Conservation (phyloP, 805 yeast species). For the Yamadazyma phyllophila region DNA sequence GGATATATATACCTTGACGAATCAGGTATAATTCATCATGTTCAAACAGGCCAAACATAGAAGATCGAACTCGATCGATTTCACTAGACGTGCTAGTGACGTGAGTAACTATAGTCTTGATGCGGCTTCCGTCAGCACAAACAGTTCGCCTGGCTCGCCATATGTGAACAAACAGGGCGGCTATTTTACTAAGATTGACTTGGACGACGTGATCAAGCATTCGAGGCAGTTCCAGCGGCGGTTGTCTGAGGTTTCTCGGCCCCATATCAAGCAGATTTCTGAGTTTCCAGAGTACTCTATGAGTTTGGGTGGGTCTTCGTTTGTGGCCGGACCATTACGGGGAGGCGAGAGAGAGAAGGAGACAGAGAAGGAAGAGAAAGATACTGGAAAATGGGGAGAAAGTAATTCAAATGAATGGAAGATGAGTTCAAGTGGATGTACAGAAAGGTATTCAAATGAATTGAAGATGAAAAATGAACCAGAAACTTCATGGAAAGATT, state of each 20-base stretch:
- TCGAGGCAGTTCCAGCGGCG: constrained; percentile 10
- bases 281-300: constrained; percentile 5
- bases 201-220: constrained; percentile 16
- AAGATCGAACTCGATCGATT: not conserved
- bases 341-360: no score
- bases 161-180: not conserved
- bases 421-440: no score
- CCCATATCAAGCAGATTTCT: not conserved
- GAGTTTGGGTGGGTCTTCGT: not conserved
- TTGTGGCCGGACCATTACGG: no score
- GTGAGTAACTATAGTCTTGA: constrained; percentile 4
- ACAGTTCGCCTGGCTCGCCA: not conserved
- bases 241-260: not conserved
- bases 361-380: no score
- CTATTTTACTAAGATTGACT: constrained; percentile 10
- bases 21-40: not conserved
- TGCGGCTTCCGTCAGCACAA: not conserved
- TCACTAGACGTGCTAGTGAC: not conserved
- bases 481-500: not conserved
- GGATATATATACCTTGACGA: not conserved
- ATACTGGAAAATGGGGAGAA: no score
- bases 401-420: no score
- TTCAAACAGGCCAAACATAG: not conserved
- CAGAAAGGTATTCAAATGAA: no score
- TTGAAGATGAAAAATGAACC: no score